Evolutionary conservation across 2,329 filamentous ascomycete species (phyloP).

Genomic region (Escovopsis weberi): DNA sequence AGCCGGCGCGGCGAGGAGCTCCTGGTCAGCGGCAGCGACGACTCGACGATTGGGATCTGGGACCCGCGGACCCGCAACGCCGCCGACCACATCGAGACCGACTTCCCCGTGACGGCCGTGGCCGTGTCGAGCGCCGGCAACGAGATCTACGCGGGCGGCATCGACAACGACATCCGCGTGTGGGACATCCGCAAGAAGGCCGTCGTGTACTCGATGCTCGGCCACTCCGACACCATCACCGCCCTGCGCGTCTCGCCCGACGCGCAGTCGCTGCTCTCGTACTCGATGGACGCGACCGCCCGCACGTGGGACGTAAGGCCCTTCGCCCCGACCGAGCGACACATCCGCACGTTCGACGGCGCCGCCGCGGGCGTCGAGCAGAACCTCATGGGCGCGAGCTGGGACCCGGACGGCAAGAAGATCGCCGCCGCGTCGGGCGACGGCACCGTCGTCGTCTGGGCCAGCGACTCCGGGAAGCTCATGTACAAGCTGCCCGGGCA

Average conservation of each 20-base stretch:
- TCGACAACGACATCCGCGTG: constrained; percentile 93
- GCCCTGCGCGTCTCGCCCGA: constrained; percentile 87
- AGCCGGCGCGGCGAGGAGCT: constrained; percentile 83
- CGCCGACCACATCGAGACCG: constrained; percentile 74
- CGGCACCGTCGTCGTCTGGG: constrained; percentile 84
- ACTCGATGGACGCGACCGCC: constrained; percentile 86
- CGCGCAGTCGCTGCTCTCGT: constrained; percentile 76
- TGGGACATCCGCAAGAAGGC: constrained; percentile 93
- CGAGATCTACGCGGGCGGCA: constrained; percentile 85
- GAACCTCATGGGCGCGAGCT: constrained; percentile 80
- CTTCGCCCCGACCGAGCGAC: constrained; percentile 77
- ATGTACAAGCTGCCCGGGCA: constrained; percentile 92
- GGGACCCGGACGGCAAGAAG: constrained; percentile 74
- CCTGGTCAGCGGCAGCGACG: constrained; percentile 81
- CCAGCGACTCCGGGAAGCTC: constrained; percentile 72
- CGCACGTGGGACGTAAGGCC: constrained; percentile 93
- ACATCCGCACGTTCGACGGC: constrained; percentile 83
- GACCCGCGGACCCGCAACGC: constrained; percentile 85
- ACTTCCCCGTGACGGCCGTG: constrained; percentile 83
- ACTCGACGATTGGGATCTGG: constrained; percentile 90
- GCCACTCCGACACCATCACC: constrained; percentile 84
- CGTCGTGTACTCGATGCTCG: constrained; percentile 72
- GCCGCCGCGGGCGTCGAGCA: constrained; percentile 77
- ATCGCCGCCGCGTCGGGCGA: constrained; percentile 85
- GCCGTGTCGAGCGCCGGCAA: constrained; percentile 89